Conservation (phyloP, 2,329 filamentous ascomycete species). For the Exophiala sideris region DNA sequence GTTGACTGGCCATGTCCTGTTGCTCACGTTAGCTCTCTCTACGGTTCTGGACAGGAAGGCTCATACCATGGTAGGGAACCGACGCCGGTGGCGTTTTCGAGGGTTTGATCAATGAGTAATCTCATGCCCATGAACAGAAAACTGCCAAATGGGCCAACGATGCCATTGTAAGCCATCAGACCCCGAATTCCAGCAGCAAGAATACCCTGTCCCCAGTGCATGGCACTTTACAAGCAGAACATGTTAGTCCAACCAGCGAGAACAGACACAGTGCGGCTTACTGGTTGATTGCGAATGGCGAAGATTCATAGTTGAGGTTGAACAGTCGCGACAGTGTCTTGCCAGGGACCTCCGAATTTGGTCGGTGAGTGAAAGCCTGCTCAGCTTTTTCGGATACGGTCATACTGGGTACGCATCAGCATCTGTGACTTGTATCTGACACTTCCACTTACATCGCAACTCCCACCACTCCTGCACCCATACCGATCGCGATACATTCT, state of each 20-base stretch:
- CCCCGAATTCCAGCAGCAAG: constrained; percentile 30
- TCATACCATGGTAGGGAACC: constrained; percentile 32
- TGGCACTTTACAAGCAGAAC: not conserved
- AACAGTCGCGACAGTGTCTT: constrained; percentile 32
- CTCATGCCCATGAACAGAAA: constrained; percentile 33
- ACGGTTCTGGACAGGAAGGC: not conserved
- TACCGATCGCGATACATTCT: constrained; percentile 18
- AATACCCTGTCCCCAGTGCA: constrained; percentile 34
- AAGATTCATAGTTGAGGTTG: constrained; percentile 24
- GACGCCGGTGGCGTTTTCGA: constrained; percentile 32
- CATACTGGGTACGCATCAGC: constrained; percentile 27
- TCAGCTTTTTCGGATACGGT: constrained; percentile 31
- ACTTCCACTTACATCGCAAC: constrained; percentile 10
- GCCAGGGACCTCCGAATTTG: constrained; percentile 33
- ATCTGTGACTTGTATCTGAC: not conserved
- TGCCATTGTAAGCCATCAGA: constrained; percentile 32
- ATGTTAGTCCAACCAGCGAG: too few relatives aligned
- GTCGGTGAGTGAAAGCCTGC: constrained; percentile 31
- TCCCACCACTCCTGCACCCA: constrained; percentile 14
- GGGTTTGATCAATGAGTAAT: constrained; percentile 32
- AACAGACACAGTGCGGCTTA: not conserved
- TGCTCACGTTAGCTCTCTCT: not conserved
- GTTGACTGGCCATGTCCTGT: constrained; percentile 33
- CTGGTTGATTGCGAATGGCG: constrained; percentile 31
- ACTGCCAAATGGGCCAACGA: constrained; percentile 33